A percentile compares a stretch with the other conserved stretches of the same genome.
phyloP scores from a whole-genome alignment of 2,329 filamentous ascomycete species.

The Dryadomyces quercivorus region DNA sequence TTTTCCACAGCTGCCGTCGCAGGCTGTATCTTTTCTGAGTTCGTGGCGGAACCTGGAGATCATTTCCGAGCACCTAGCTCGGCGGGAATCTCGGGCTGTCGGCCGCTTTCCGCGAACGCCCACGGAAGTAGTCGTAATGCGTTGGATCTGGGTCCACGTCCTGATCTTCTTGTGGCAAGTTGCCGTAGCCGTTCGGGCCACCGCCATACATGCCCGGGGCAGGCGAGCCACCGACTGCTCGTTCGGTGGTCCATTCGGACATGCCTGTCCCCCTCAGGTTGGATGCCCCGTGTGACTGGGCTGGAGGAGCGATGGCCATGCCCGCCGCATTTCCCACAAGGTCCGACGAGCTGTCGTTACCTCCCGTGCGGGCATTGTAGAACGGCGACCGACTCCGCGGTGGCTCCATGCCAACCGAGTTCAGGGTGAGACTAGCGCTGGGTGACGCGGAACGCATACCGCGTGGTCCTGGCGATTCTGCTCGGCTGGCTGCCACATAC shows the following conservation, averaged over 20 bases:
- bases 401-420: slow-evolving; percentile 12
- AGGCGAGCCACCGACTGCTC: slow-evolving; percentile 20
- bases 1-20: slow-evolving; percentile 4
- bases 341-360: slow-evolving; percentile 40
- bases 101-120: slow-evolving; percentile 14
- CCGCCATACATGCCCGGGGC: slow-evolving; percentile 43
- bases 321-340: slow-evolving; percentile 40
- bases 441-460: slow-evolving; percentile 6
- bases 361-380: slow-evolving; percentile 27
- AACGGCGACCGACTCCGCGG: slow-evolving; percentile 31
- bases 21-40: slow-evolving; percentile 4
- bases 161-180: slow-evolving; percentile 41
- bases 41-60: not conserved
- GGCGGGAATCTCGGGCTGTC: slow-evolving; percentile 3
- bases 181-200: slow-evolving; percentile 47
- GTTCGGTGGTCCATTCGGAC: slow-evolving; percentile 14
- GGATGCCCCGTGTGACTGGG: not conserved
- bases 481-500: slow-evolving; percentile 2
- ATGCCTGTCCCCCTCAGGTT: not conserved
- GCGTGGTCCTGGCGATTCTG: slow-evolving; percentile 8
- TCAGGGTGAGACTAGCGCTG: slow-evolving; percentile 14
- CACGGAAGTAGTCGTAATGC: slow-evolving; percentile 46
- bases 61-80: slow-evolving; percentile 9
- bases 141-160: slow-evolving; percentile 27
- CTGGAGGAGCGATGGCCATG: slow-evolving; percentile 28